Evolutionary conservation across 495 filamentous ascomycete genomes (phyloP), one percentile per base, ranked within the genome.

Genomic region (Neurospora sp.): DNA sequence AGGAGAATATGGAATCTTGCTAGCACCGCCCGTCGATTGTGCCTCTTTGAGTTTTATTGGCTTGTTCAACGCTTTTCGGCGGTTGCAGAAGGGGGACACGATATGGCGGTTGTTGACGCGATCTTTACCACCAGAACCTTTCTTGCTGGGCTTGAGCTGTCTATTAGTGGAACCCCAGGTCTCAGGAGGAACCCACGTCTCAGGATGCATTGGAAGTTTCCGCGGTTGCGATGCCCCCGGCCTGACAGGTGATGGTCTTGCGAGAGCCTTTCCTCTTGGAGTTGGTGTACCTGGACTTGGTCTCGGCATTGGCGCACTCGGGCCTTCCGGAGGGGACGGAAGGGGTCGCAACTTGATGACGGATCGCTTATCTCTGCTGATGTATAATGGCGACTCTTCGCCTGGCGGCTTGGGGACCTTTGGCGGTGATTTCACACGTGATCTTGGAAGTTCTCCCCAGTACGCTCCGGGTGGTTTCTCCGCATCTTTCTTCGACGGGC

Each of bases 21-120:
- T 31, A 31, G 27, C 27, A 31, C 27, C 46, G 10, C 46, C 46
- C n/a, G 27, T 31, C 0, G 73, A 76, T 10, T 73, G 74, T 31
- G 80, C 73, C 35, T 82, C 80, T 31, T 82, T 79, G 39, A 85
- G 79, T 39, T 85, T 81, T 69, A 75, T 78, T 48, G 83, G 81
- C 7, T 72, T 75, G 10, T 76, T 78, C 0, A 83, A 70, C 0
- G 75, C 78, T 68, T 74, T 69, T 78, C 81, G 44, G 53, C 81
- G 78, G 39, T 81, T 82, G 11, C 77, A 80, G 35, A 81, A 81
- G n/a, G 81, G 80, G 72, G 80, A 80, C 6, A 71, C 68, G 10
- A 72, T 9, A 8, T 78, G 70, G 5, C 71, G 48, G 4, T 41
- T 41, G n/a, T 65, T 12, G 22, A 11, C 20, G 39, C 18, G 42